These are phyloP conservation scores for Rhynchospora breviuscula DNA, from an alignment of 176 grass and related monocot species.

Conservation along the genomic window DNA sequence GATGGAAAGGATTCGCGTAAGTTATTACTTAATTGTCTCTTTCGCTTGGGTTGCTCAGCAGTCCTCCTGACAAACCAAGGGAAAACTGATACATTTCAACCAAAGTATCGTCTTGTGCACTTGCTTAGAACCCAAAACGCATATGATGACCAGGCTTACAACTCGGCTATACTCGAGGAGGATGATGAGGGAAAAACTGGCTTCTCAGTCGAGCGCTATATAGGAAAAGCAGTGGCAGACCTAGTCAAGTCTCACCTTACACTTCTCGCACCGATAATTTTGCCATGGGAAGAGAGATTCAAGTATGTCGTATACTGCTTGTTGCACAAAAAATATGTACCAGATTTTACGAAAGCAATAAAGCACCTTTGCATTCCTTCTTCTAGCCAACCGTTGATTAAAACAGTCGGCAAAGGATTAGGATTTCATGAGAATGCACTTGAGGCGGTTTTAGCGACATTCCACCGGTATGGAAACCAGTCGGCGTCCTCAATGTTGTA, in stretches of 20 bases:
- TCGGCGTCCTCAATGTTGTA: conserved; percentile 77
- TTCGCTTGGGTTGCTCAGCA: conserved; percentile 27
- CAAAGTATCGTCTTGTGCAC: conserved; percentile 44
- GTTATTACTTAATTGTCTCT: conserved; percentile 42
- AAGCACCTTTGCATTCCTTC: conserved; percentile 64
- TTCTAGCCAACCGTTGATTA: conserved; percentile 47
- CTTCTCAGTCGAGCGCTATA: conserved; percentile 48
- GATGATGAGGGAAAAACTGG: conserved; percentile 59
- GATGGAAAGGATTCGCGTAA: not conserved
- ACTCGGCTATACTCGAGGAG: conserved; percentile 41
- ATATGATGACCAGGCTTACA: conserved; percentile 48
- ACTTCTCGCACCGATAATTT: conserved; percentile 31
- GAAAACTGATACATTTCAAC: not conserved
- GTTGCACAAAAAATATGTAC: not conserved
- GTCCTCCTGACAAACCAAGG: not conserved
- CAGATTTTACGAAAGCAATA: conserved; percentile 42
- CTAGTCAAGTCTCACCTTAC: conserved; percentile 37
- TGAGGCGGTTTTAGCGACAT: conserved; percentile 63
- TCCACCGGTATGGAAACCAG: conserved; percentile 84
- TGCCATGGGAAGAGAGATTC: conserved; percentile 51
- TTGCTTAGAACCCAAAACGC: conserved; percentile 42
- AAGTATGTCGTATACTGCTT: not conserved
- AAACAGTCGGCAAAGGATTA: conserved; percentile 48
- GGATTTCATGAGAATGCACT: conserved; percentile 40
- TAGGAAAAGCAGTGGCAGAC: conserved; percentile 36